Percentiles rank a stretch among this genome's conserved stretches.
Conservation (phyloP, 1,284 basidiomycete species). For the Cryptococcus depauperatus region DNA sequence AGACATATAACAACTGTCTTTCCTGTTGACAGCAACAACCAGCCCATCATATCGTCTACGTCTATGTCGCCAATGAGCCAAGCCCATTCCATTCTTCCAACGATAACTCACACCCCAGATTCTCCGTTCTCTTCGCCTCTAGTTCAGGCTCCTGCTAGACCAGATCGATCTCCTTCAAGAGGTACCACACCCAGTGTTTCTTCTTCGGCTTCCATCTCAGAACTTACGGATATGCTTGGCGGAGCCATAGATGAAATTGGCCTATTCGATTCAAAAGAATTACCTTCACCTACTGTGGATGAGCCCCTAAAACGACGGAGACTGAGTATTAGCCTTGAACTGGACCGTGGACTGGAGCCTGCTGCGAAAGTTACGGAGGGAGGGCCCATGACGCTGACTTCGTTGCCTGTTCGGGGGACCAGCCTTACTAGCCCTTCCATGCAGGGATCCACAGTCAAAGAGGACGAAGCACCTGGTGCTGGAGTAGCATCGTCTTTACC, state of each 20-base stretch:
- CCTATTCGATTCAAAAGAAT: constrained; percentile 31
- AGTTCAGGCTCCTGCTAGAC: not conserved
- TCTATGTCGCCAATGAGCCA: constrained; percentile 3
- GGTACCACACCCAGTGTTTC: constrained; percentile 5
- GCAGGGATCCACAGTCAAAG: not conserved
- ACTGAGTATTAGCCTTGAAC: constrained; percentile 7
- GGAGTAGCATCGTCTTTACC: constrained; percentile 3
- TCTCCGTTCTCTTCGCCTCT: constrained; percentile 14
- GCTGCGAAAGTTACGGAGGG: constrained; percentile 51
- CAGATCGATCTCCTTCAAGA: constrained; percentile 10
- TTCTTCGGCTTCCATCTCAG: constrained; percentile 30
- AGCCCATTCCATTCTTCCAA: constrained; percentile 16
- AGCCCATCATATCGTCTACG: not conserved
- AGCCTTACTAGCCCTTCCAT: constrained; percentile 7
- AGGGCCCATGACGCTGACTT: constrained; percentile 17
- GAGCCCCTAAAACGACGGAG: constrained; percentile 20
- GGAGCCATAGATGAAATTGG: constrained; percentile 44
- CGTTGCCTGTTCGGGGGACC: constrained; percentile 42
- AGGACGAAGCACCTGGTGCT: not conserved
- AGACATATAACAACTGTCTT: no score
- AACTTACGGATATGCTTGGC: constrained; percentile 40
- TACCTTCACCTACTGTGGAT: constrained; percentile 28
- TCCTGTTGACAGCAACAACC: not conserved
- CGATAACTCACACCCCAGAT: constrained; percentile 28
- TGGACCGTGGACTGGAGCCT: constrained; percentile 29